Evolutionary conservation across 768 basidiomycete species (phyloP), one percentile per base, ranked within the genome.

Genomic region (Boletus subcaerulescens): DNA sequence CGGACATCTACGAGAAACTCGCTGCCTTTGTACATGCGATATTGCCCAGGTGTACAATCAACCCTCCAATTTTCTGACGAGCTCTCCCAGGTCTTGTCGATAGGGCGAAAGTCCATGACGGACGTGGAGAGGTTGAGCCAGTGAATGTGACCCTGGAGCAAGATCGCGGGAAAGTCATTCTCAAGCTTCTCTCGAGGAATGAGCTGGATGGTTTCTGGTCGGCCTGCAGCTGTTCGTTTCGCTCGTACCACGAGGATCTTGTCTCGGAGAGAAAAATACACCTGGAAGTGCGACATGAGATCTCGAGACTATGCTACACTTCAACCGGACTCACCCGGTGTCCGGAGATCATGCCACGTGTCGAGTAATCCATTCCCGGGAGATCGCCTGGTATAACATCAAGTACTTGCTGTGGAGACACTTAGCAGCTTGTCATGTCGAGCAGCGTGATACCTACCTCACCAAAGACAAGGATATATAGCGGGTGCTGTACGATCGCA

Each of bases 401-500:
- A 1, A 63, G 50, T 10, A 60, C 59, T 11, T 50, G 42, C 42
- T 58, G n/a, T 24, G 11, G 17, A n/a, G 4, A 33, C 18, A 4
- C 14, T 43, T 45, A 42, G 38, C 3, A 43, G 24, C 13, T 0
- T 39, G 10, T 7, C 12, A 5, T 0, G 15, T n/a, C 3, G 1
- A 8, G 18, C 0, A 14, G 12, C 12, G 1, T 11, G 5, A 35
- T n/a, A 60, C 67, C 38, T 58, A 76, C 77, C 53, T 68, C 41
- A 24, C 69, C 67, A 41, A 81, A 72, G n/a, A 79, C 51, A 7
- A 56, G 3, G 17, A 18, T 32, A 35, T 65, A 71, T 13, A 50
- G 17, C 14, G 64, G 46, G 40, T 62, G 71, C 0, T 20, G 45
- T 1, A 62, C 40, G 26, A 80, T 75, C 0, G 56, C 53, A 9